phyloP scores from a whole-genome alignment of 2,329 filamentous ascomycete genomes.

The Westerdykella ornata region DNA sequence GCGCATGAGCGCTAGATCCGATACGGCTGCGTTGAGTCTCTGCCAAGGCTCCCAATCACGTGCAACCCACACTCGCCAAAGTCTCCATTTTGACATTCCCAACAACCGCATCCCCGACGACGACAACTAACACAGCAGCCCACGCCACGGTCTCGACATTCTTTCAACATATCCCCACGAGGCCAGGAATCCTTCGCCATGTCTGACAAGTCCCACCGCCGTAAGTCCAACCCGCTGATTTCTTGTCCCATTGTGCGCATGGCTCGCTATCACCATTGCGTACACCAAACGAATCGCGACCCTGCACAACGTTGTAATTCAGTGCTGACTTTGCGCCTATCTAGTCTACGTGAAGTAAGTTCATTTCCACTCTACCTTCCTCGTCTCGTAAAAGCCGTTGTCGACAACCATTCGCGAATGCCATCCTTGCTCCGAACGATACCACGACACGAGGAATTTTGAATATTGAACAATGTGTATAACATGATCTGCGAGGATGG shows the following conservation, averaged over 20 bases:
- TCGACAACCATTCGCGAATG: background rate
- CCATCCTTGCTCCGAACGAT: background rate
- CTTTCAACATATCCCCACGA: conserved; percentile 19
- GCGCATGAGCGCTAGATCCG: too few species aligned
- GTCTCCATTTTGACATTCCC: background rate
- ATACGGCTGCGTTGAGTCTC: too few species aligned
- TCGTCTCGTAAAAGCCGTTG: background rate
- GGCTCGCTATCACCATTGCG: background rate
- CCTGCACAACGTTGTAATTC: background rate
- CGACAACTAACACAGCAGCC: conserved; percentile 29
- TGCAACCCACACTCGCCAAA: conserved; percentile 1
- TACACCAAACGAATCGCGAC: background rate
- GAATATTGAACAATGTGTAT: too few species aligned
- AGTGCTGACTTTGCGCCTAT: conserved; percentile 10
- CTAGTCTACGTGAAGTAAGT: conserved; percentile 37
- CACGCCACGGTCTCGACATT: conserved; percentile 20
- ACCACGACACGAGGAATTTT: background rate
- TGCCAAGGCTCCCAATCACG: background rate
- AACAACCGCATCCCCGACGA: conserved; percentile 1
- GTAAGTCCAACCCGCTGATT: conserved; percentile 11
- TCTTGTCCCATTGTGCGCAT: conserved; percentile 1
- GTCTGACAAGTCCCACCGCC: conserved; percentile 36
- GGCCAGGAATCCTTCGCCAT: conserved; percentile 31
- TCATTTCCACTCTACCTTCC: conserved; percentile 1
- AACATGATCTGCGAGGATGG: too few species aligned